Evolutionary conservation across 768 basidiomycete species (phyloP).

Genomic region (Mycena filopes): DNA sequence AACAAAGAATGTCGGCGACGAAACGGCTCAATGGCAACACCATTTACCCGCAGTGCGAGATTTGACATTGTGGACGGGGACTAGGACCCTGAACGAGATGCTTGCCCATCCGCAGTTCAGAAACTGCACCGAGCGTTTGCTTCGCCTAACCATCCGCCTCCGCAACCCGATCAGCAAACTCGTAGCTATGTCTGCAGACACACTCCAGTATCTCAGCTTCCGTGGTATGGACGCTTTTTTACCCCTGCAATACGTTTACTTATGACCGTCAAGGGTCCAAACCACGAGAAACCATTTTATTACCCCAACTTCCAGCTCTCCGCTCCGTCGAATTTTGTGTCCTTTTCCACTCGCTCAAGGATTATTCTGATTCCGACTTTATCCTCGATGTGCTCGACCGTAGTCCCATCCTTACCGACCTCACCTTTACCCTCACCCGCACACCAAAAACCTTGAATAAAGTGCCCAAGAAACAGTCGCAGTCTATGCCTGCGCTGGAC

Average conservation of each 20-base stretch:
- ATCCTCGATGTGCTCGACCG: not conserved
- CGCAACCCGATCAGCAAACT: not conserved
- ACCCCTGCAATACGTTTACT: no score
- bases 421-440: not conserved
- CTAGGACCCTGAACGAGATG: not conserved
- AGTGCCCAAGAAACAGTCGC: no score
- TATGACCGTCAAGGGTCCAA: not conserved
- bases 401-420: not conserved
- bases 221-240: not conserved
- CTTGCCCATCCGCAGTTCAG: not conserved
- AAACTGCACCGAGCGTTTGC: not conserved
- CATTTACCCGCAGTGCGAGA: not conserved
- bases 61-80: not conserved
- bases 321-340: slow-evolving; percentile 2
- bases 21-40: no score
- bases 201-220: not conserved
- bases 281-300: not conserved
- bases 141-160: not conserved
- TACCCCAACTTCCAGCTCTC: not conserved
- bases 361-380: no score
- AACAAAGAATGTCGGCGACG: no score
- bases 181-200: not conserved
- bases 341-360: not conserved
- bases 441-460: not conserved
- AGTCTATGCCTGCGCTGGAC: no score